phyloP scores from a whole-genome alignment of 2,329 filamentous ascomycete species.

The Colletotrichum noveboracense region DNA sequence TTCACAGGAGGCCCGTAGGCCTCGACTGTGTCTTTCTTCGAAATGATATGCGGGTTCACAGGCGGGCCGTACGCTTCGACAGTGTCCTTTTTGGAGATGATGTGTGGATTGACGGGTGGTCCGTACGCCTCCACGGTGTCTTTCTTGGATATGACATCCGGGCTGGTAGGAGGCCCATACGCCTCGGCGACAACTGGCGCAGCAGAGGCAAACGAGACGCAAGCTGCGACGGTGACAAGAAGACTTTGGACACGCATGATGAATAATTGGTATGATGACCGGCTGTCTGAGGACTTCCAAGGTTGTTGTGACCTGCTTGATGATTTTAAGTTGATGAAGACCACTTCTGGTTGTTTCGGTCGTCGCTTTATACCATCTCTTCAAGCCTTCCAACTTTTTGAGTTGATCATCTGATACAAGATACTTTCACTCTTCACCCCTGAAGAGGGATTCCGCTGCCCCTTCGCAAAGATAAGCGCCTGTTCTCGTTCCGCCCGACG shows the following conservation, averaged over 20 bases:
- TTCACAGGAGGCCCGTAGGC: slow-evolving; percentile 11
- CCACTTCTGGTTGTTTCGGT: background rate
- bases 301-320: background rate
- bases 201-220: background rate
- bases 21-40: background rate
- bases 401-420: background rate
- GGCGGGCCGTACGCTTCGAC: slow-evolving; percentile 6
- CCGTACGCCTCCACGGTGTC: slow-evolving; percentile 8
- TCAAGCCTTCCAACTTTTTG: rapidly evolving
- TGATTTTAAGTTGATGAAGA: background rate
- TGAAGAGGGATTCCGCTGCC: background rate
- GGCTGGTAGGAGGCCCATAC: slow-evolving; percentile 4
- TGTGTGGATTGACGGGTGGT: slow-evolving; percentile 4
- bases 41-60: background rate
- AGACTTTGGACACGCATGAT: slow-evolving; percentile 1
- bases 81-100: background rate
- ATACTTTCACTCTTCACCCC: rapidly evolving
- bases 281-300: background rate
- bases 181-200: background rate
- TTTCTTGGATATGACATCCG: background rate
- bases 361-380: background rate
- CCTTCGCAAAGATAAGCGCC: background rate
- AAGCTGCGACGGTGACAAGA: background rate
- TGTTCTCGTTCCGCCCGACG: background rate
- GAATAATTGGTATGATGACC: background rate